Percentiles rank a stretch among this genome's conserved stretches.
Conservation (phyloP, 2,329 filamentous ascomycete genomes). For the Diaporthe sp. region DNA sequence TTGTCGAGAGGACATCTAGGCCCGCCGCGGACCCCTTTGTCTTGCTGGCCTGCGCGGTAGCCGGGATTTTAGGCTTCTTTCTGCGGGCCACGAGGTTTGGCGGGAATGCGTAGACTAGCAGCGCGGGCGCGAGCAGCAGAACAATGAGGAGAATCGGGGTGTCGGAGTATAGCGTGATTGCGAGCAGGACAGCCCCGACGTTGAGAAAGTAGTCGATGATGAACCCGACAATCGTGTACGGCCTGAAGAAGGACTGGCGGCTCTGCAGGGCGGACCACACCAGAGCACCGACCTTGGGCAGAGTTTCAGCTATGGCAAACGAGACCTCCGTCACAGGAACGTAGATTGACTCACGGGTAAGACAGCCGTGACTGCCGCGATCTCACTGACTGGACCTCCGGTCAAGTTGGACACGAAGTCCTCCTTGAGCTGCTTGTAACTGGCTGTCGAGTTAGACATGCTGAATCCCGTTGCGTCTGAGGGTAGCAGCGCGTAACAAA, state of each 20-base stretch:
- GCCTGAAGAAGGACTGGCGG: constrained; percentile 85
- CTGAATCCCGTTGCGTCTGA: constrained; percentile 30
- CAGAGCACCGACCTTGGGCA: constrained; percentile 77
- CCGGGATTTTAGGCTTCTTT: constrained; percentile 64
- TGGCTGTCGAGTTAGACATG: constrained; percentile 57
- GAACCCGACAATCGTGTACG: constrained; percentile 76
- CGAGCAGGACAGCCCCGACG: constrained; percentile 83
- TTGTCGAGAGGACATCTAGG: constrained; percentile 75
- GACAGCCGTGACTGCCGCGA: constrained; percentile 87
- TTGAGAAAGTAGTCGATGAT: constrained; percentile 90
- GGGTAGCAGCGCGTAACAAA: constrained; percentile 20
- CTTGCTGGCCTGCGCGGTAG: constrained; percentile 51
- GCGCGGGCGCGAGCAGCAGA: constrained; percentile 79
- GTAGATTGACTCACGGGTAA: constrained; percentile 76
- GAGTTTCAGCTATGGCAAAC: constrained; percentile 36
- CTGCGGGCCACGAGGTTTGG: constrained; percentile 55
- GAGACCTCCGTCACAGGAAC: constrained; percentile 37
- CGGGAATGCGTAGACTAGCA: constrained; percentile 70
- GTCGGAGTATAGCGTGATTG: constrained; percentile 86
- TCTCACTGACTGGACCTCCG: constrained; percentile 85
- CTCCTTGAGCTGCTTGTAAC: constrained; percentile 93
- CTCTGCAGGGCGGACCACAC: constrained; percentile 92
- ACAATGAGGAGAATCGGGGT: constrained; percentile 80
- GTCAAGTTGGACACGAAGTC: constrained; percentile 93
- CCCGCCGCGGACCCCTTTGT: constrained; percentile 46